Conservation (phyloP, 73 alveolate genomes). For the Paramecium sonneborni region DNA sequence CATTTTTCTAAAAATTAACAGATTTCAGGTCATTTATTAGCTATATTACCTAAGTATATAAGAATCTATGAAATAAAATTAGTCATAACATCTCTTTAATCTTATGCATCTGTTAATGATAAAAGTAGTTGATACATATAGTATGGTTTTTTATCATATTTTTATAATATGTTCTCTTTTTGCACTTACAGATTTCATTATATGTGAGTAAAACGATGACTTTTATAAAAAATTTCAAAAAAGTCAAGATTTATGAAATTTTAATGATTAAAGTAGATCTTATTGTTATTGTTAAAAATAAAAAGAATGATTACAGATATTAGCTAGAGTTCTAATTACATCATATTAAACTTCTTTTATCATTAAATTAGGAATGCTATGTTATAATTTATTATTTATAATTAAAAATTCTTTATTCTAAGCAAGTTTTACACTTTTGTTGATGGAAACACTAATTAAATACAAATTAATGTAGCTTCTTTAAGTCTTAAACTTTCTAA, state of each 20-base stretch:
- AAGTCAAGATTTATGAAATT: too few species aligned
- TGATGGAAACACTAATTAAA: background rate
- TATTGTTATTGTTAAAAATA: background rate
- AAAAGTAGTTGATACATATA: too few species aligned
- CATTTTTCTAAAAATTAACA: background rate
- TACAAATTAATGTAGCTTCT: background rate
- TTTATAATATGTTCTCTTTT: too few species aligned
- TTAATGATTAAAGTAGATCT: too few species aligned
- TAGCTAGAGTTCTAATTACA: conserved; percentile 24
- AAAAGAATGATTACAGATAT: background rate
- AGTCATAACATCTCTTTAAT: background rate
- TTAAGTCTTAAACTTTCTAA: background rate
- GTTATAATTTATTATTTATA: background rate
- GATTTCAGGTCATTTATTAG: background rate
- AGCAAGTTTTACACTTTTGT: background rate
- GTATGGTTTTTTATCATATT: too few species aligned
- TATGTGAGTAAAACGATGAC: too few species aligned
- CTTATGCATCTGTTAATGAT: background rate
- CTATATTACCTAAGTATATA: background rate
- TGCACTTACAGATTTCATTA: too few species aligned
- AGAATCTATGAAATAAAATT: background rate
- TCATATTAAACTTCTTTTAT: background rate
- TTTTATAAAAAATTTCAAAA: too few species aligned
- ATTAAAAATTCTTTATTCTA: background rate
- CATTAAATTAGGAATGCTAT: background rate